Percentiles rank a stretch among this genome's conserved stretches.
phyloP scores from a whole-genome alignment of 1,284 basidiomycete species.

The Fistulinella cinereoalba region DNA sequence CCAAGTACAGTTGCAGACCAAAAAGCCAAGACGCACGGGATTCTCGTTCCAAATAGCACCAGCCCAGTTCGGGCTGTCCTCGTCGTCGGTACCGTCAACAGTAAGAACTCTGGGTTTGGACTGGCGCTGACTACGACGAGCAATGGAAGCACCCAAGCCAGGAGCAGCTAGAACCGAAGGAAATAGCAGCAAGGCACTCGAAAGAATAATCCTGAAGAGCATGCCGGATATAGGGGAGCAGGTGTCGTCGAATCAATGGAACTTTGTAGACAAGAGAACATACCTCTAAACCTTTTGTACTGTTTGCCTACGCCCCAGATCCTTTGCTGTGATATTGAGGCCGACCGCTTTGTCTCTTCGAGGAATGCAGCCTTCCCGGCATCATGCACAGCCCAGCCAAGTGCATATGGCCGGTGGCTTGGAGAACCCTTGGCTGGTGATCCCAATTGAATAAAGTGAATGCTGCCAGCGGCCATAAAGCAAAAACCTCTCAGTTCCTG shows the following conservation, averaged over 20 bases:
- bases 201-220: neutral
- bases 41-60: neutral
- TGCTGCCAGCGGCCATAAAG: too few relatives aligned
- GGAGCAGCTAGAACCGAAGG: neutral
- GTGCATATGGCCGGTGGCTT: too few relatives aligned
- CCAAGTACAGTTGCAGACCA: too few relatives aligned
- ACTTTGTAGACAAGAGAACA: neutral
- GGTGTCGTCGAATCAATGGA: neutral
- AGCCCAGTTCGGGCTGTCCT: slow-evolving; percentile 1
- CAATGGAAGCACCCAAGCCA: neutral
- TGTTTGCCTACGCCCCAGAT: too few relatives aligned
- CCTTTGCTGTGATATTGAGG: too few relatives aligned
- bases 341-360: too few relatives aligned
- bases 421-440: too few relatives aligned
- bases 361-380: too few relatives aligned
- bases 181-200: neutral
- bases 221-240: neutral
- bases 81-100: neutral
- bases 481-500: too few relatives aligned
- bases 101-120: neutral
- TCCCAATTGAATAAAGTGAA: too few relatives aligned
- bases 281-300: neutral
- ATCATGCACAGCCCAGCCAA: too few relatives aligned
- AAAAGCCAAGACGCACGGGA: neutral
- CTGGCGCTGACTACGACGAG: neutral